These are phyloP conservation scores for Claviceps fusiformis DNA, from an alignment of 2,329 filamentous ascomycete species.

Conservation along the genomic window DNA sequence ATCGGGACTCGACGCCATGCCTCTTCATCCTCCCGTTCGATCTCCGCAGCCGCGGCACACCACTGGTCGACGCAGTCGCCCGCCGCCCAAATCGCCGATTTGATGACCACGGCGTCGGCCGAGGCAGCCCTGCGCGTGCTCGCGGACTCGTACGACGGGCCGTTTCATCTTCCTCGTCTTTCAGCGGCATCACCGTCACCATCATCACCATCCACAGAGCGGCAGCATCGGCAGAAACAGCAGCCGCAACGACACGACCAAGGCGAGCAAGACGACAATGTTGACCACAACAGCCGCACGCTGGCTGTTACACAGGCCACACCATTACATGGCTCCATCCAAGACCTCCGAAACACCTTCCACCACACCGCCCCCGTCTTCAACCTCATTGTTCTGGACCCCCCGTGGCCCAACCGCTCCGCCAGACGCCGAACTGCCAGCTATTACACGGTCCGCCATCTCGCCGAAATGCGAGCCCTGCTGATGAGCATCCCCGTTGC, in stretches of 20 bases:
- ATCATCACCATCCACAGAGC: background rate
- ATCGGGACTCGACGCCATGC: background rate
- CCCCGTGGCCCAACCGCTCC: conserved; percentile 71
- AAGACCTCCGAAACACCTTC: conserved; percentile 27
- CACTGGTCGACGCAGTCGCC: conserved; percentile 21
- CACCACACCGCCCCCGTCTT: conserved; percentile 37
- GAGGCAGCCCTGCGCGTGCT: conserved; percentile 28
- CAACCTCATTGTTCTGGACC: conserved; percentile 58
- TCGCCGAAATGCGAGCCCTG: conserved; percentile 33
- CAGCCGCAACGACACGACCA: background rate
- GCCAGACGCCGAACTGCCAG: conserved; percentile 43
- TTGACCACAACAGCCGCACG: background rate
- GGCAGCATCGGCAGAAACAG: background rate
- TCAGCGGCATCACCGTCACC: background rate
- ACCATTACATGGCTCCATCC: conserved; percentile 37
- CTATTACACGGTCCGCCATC: conserved; percentile 33
- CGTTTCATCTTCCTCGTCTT: conserved; percentile 33
- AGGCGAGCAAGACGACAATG: background rate
- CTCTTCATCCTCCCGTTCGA: background rate
- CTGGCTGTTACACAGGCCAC: conserved; percentile 23
- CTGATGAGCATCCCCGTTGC: conserved; percentile 44
- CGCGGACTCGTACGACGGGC: conserved; percentile 22
- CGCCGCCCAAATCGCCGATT: conserved; percentile 36
- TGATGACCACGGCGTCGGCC: conserved; percentile 38
- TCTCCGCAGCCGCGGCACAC: conserved; percentile 11